These are phyloP conservation scores for Blastocystis sp. DNA, from an alignment of 352 stramenopile genomes.

Conservation along the genomic window DNA sequence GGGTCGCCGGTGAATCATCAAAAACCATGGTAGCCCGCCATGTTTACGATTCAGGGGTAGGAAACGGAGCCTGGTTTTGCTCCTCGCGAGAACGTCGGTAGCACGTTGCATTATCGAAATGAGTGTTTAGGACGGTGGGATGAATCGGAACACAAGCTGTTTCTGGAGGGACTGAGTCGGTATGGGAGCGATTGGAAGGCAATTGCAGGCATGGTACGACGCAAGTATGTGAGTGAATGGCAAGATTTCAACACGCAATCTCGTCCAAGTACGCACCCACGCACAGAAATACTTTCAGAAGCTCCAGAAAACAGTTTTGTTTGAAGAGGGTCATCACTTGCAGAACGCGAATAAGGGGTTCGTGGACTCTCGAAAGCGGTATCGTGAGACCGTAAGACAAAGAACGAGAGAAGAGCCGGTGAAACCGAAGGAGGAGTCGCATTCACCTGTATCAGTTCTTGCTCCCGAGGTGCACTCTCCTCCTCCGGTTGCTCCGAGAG, in stretches of 20 bases:
- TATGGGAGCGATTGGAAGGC: constrained; percentile 81
- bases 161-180: constrained; percentile 71
- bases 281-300: constrained; percentile 63
- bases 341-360: neutral
- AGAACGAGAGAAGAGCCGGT: neutral
- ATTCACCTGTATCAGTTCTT: neutral
- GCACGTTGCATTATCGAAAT: neutral
- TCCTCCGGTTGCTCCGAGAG: neutral
- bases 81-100: constrained; percentile 13
- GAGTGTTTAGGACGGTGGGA: constrained; percentile 69
- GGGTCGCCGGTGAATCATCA: too few relatives aligned
- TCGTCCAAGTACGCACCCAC: constrained; percentile 61
- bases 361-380: neutral
- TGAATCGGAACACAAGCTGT: constrained; percentile 75
- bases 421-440: neutral
- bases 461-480: neutral
- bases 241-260: constrained; percentile 56
- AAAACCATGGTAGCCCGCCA: too few relatives aligned
- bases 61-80: neutral
- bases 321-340: neutral
- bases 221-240: neutral
- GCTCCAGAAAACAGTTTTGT: constrained; percentile 58
- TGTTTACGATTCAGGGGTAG: neutral
- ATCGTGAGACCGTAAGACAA: neutral
- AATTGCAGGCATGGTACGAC: constrained; percentile 61